phyloP scores from a whole-genome alignment of 768 basidiomycete genomes.

The Cyclocybe cylindracea region DNA sequence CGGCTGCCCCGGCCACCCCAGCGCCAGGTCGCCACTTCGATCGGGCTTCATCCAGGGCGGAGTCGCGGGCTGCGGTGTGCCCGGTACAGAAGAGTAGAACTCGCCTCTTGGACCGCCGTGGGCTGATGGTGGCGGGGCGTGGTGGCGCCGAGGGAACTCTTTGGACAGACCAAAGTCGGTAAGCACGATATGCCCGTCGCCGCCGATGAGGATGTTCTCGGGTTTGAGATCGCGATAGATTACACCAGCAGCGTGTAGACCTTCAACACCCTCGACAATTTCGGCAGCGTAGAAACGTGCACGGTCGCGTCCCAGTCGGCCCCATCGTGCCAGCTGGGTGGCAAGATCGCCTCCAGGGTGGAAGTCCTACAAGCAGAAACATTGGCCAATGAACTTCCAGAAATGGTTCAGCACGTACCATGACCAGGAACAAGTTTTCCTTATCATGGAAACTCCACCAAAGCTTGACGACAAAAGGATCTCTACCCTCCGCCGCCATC shows the following conservation, averaged over 20 bases:
- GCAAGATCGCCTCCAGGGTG: slow-evolving; percentile 96
- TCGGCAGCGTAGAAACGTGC: slow-evolving; percentile 98
- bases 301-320: slow-evolving; percentile 88
- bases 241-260: slow-evolving; percentile 90
- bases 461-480: slow-evolving; percentile 94
- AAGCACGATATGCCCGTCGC: slow-evolving; percentile 93
- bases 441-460: slow-evolving; percentile 99
- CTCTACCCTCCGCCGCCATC: slow-evolving; percentile 85
- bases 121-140: slow-evolving; percentile 58
- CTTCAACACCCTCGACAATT: slow-evolving; percentile 95
- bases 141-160: slow-evolving; percentile 70
- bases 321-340: slow-evolving; percentile 96
- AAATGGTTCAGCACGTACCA: slow-evolving; percentile 50
- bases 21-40: slow-evolving; percentile 49
- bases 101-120: slow-evolving; percentile 46
- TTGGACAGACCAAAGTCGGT: slow-evolving; percentile 97
- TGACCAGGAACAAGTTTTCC: slow-evolving; percentile 95
- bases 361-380: slow-evolving; percentile 64
- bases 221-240: slow-evolving; percentile 98
- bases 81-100: slow-evolving; percentile 56
- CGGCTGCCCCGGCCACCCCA: slow-evolving; percentile 59
- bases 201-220: slow-evolving; percentile 93
- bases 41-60: slow-evolving; percentile 82
- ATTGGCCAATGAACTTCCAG: slow-evolving; percentile 8
- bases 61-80: slow-evolving; percentile 42